phyloP scores from a whole-genome alignment of 768 basidiomycete species.

The Rhizopogon vulgaris region DNA sequence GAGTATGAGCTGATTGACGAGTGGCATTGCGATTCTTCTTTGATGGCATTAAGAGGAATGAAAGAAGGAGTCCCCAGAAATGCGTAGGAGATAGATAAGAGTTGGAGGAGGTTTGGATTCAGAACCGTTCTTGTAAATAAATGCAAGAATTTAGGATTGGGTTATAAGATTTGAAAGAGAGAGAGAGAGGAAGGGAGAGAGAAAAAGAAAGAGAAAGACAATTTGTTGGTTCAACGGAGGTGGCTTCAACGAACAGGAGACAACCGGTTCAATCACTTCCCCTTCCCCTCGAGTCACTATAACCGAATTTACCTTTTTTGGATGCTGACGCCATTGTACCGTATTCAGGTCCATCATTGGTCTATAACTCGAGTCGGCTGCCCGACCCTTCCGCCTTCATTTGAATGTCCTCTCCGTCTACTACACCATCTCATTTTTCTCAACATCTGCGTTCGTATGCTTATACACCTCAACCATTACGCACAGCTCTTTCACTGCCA shows the following conservation, averaged over 20 bases:
- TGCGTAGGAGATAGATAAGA: slow-evolving; percentile 17
- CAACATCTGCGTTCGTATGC: slow-evolving; percentile 11
- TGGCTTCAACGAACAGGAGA: slow-evolving; percentile 1
- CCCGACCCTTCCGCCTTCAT: neutral
- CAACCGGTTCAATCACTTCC: neutral
- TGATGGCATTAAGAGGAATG: slow-evolving; percentile 25
- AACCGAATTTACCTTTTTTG: neutral
- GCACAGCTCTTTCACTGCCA: neutral
- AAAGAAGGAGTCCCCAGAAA: slow-evolving; percentile 3
- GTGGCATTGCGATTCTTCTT: slow-evolving; percentile 18
- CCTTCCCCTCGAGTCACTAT: neutral
- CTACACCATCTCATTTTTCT: neutral
- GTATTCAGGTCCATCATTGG: neutral
- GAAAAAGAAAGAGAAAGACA: neutral
- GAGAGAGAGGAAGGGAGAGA: no score
- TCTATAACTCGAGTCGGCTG: neutral
- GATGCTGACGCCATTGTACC: neutral
- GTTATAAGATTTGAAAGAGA: no score
- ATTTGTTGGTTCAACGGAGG: neutral
- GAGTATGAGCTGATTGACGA: slow-evolving; percentile 14
- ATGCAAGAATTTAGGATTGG: slow-evolving; percentile 23
- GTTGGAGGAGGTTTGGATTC: neutral
- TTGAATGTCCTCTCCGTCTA: neutral
- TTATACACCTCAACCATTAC: slow-evolving; percentile 13
- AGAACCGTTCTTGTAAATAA: slow-evolving; percentile 23